phyloP scores from a whole-genome alignment of 306 rosid genomes.

The Trifolium repens region DNA sequence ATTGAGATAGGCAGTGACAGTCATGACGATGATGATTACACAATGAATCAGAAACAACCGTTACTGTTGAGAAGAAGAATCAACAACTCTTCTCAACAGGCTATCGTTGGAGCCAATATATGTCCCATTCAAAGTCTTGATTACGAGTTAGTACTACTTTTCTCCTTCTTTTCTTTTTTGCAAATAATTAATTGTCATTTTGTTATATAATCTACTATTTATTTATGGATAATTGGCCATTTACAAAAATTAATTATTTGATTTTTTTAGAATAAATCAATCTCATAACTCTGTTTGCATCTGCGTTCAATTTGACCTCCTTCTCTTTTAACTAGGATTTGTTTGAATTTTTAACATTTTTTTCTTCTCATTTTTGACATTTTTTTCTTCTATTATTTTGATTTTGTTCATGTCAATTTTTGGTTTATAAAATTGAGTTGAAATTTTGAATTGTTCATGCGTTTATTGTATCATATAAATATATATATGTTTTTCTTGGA shows the following conservation, averaged over 20 bases:
- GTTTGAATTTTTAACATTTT: background rate
- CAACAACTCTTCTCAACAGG: conserved; percentile 66
- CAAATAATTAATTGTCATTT: too few species aligned
- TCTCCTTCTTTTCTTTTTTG: background rate
- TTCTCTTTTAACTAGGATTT: too few species aligned
- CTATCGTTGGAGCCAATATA: conserved; percentile 66
- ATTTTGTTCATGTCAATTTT: background rate
- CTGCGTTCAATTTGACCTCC: too few species aligned
- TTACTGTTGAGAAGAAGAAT: conserved; percentile 41
- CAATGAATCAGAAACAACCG: background rate
- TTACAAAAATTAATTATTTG: too few species aligned
- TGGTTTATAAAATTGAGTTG: background rate
- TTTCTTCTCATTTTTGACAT: background rate
- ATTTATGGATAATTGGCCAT: too few species aligned
- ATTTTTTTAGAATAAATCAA: too few species aligned
- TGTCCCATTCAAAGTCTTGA: conserved; percentile 75
- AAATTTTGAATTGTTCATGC: background rate
- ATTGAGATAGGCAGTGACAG: background rate
- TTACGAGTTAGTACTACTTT: conserved; percentile 49
- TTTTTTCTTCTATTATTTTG: background rate
- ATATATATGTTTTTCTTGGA: too few species aligned
- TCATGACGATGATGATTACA: background rate
- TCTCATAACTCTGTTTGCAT: too few species aligned
- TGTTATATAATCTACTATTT: too few species aligned
- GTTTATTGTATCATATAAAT: background rate